Conservation (phyloP, 1,284 basidiomycete genomes). For the Rugosomyces carneus region DNA sequence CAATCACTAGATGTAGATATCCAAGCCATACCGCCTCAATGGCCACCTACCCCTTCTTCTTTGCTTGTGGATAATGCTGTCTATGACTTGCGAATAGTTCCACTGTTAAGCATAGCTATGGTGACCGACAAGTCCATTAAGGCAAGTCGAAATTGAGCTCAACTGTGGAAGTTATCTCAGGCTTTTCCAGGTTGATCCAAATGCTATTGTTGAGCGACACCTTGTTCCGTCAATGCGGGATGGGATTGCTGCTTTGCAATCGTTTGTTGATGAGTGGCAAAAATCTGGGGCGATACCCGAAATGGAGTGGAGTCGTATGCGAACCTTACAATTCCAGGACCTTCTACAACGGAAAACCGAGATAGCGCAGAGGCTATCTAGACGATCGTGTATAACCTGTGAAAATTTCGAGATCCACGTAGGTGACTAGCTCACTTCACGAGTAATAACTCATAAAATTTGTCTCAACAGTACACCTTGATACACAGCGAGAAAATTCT, state of each 20-base stretch:
- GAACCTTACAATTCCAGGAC: conserved; percentile 92
- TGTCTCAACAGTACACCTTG: conserved; percentile 54
- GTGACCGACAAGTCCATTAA: conserved; percentile 72
- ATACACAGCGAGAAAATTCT: conserved; percentile 75
- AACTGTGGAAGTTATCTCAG: conserved; percentile 3
- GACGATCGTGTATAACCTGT: conserved; percentile 51
- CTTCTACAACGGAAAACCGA: conserved; percentile 57
- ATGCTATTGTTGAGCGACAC: conserved; percentile 60
- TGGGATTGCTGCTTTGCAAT: conserved; percentile 42
- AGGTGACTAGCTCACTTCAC: conserved; percentile 27
- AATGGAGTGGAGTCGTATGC: conserved; percentile 80
- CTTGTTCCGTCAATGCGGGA: conserved; percentile 59
- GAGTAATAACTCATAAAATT: not conserved
- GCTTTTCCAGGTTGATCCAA: conserved; percentile 57
- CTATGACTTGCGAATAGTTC: conserved; percentile 69
- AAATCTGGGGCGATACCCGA: conserved; percentile 51
- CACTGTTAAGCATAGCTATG: conserved; percentile 72
- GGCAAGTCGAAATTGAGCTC: conserved; percentile 32
- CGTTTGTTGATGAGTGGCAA: conserved; percentile 53
- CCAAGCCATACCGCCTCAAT: conserved; percentile 63
- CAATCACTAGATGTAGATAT: conserved; percentile 50
- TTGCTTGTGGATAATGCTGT: conserved; percentile 47
- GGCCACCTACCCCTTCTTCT: conserved; percentile 56
- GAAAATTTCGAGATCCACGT: conserved; percentile 66
- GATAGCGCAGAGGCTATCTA: conserved; percentile 37